These are phyloP conservation scores for Trichosanthes cucumerina DNA, from an alignment of 306 rosid species.

Conservation along the genomic window DNA sequence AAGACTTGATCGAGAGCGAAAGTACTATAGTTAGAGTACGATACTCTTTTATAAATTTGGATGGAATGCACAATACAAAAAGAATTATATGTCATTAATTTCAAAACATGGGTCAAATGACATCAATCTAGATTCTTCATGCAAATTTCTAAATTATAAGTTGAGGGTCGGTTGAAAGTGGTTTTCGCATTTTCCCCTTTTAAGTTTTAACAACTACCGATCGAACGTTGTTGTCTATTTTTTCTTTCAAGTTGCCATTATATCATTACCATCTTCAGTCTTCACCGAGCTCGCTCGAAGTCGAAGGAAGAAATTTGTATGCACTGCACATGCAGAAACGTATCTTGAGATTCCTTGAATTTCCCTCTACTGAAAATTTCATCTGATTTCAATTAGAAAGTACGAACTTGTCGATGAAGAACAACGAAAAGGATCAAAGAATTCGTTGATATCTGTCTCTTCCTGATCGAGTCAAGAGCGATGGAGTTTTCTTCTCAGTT, in stretches of 20 bases:
- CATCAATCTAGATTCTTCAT: too few relatives aligned
- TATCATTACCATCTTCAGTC: not conserved
- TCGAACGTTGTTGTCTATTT: not conserved
- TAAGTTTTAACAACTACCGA: not conserved
- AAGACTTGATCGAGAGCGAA: too few relatives aligned
- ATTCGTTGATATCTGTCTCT: not conserved
- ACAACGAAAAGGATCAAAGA: constrained; percentile 4
- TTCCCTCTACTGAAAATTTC: not conserved
- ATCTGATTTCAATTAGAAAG: not conserved
- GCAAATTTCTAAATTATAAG: too few relatives aligned
- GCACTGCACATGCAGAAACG: not conserved
- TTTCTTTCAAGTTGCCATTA: not conserved
- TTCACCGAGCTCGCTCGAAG: not conserved
- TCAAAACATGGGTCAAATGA: too few relatives aligned
- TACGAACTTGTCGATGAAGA: constrained; percentile 7
- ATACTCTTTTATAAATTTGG: too few relatives aligned
- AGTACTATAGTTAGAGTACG: too few relatives aligned
- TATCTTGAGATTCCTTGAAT: not conserved
- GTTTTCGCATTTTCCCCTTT: not conserved
- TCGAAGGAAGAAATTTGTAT: not conserved
- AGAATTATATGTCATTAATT: too few relatives aligned
- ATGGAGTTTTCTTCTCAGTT: constrained; percentile 22
- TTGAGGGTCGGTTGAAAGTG: too few relatives aligned
- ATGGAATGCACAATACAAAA: too few relatives aligned
- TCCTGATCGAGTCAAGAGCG: not conserved